These are phyloP conservation scores for Planoprotostelium fungivorum DNA, from an alignment of 78 protist genomes.

Conservation along the genomic window DNA sequence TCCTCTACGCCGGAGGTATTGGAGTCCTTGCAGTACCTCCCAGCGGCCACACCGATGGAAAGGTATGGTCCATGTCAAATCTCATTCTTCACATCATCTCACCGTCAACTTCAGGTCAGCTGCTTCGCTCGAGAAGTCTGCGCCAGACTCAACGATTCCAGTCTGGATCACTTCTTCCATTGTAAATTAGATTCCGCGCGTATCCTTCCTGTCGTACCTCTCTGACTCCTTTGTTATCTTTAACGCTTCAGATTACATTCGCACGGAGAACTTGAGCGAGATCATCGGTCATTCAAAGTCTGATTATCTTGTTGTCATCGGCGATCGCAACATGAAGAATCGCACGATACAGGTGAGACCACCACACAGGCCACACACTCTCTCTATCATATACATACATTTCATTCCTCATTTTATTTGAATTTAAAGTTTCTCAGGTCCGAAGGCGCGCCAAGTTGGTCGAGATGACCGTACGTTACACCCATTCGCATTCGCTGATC, in stretches of 20 bases:
- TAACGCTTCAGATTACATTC: neutral
- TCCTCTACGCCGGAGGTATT: conserved; percentile 41
- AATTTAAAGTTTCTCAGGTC: conserved; percentile 37
- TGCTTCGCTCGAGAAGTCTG: neutral
- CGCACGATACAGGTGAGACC: neutral
- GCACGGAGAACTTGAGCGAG: conserved; percentile 50
- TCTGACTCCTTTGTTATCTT: neutral
- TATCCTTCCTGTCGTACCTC: neutral
- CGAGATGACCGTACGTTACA: conserved; percentile 42
- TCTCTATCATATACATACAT: neutral
- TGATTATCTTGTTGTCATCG: conserved; percentile 56
- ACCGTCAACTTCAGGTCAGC: neutral
- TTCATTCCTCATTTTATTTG: too few species aligned
- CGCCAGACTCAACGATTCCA: neutral
- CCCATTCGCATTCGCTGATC: neutral
- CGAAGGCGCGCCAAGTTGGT: conserved; percentile 52
- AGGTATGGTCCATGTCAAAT: neutral
- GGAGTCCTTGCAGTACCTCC: conserved; percentile 12
- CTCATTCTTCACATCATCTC: neutral
- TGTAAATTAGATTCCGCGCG: neutral
- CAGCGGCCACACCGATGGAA: neutral
- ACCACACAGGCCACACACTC: neutral
- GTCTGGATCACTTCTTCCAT: neutral
- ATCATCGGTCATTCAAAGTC: conserved; percentile 57
- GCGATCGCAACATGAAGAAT: conserved; percentile 65